Evolutionary conservation across 1,284 basidiomycete genomes (phyloP).

Genomic region (Xerocomus nothofagi): DNA sequence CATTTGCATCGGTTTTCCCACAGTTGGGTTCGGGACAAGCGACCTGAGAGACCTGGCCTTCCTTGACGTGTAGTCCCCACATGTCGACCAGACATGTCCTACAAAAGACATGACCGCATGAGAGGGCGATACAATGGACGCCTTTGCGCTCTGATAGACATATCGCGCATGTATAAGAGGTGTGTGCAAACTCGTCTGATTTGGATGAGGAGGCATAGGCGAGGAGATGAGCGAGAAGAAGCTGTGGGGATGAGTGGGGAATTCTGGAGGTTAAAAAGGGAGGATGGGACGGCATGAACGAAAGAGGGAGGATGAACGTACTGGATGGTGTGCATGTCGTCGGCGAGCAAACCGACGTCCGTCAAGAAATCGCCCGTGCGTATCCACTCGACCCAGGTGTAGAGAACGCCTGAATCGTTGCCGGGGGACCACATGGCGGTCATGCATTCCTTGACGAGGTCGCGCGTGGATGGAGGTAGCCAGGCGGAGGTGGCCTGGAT

Average conservation of each 20-base stretch:
- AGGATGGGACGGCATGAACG: constrained; percentile 3
- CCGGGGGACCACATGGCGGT: constrained; percentile 57
- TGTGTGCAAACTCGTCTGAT: constrained; percentile 54
- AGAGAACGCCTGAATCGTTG: constrained; percentile 59
- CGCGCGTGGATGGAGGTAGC: constrained; percentile 42
- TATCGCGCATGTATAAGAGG: constrained; percentile 65
- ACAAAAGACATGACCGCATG: constrained; percentile 74
- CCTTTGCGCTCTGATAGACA: constrained; percentile 74
- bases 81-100: constrained; percentile 68
- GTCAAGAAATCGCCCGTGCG: constrained; percentile 61
- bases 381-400: constrained; percentile 69
- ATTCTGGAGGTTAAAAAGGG: constrained; percentile 41
- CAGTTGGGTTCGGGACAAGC: constrained; percentile 73
- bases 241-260: constrained; percentile 52
- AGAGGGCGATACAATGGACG: constrained; percentile 60
- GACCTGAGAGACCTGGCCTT: constrained; percentile 69
- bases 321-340: constrained; percentile 40
- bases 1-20: constrained; percentile 54
- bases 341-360: constrained; percentile 36
- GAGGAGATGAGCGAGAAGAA: constrained; percentile 49
- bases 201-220: constrained; percentile 49
- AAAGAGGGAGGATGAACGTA: constrained; percentile 33
- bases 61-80: constrained; percentile 71
- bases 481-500: constrained; percentile 60
- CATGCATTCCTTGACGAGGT: constrained; percentile 43